These are phyloP conservation scores for Esteya vermicola DNA, from an alignment of 2,329 filamentous ascomycete genomes.

Conservation along the genomic window DNA sequence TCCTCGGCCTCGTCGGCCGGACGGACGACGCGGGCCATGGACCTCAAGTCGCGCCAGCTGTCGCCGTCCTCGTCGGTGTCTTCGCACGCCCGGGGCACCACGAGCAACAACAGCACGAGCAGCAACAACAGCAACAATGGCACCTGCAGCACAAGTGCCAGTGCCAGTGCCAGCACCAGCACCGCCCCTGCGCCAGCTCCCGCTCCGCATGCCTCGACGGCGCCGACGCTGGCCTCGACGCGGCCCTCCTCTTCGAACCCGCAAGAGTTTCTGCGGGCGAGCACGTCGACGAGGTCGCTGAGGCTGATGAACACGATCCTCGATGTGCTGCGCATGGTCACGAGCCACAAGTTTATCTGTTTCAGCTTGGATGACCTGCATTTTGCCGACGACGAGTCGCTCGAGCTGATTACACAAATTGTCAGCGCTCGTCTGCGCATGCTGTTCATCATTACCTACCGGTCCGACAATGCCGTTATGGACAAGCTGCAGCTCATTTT, in stretches of 20 bases:
- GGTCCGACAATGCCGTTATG: slow-evolving; percentile 48
- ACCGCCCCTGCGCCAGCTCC: too few species aligned
- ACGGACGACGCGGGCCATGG: slow-evolving; percentile 10
- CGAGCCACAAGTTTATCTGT: slow-evolving; percentile 73
- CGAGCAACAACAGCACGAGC: too few species aligned
- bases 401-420: slow-evolving; percentile 72
- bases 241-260: slow-evolving; percentile 33
- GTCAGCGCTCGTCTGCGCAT: slow-evolving; percentile 66
- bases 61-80: slow-evolving; percentile 20
- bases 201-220: too few species aligned
- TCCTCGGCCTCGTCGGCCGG: slow-evolving; percentile 15
- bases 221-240: slow-evolving; percentile 11
- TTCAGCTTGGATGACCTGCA: slow-evolving; percentile 83
- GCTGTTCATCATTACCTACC: slow-evolving; percentile 66
- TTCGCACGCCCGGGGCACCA: too few species aligned
- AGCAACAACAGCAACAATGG: too few species aligned
- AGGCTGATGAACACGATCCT: slow-evolving; percentile 79
- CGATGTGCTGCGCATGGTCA: slow-evolving; percentile 71
- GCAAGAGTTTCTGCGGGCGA: slow-evolving; percentile 45
- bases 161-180: too few species aligned
- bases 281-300: slow-evolving; percentile 47
- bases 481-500: slow-evolving; percentile 41
- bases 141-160: too few species aligned
- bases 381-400: slow-evolving; percentile 75
- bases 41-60: slow-evolving; percentile 13